Percentiles rank a stretch among this genome's conserved stretches.
phyloP scores from a whole-genome alignment of 805 yeast species.

The Saccharomycopsis vini region DNA sequence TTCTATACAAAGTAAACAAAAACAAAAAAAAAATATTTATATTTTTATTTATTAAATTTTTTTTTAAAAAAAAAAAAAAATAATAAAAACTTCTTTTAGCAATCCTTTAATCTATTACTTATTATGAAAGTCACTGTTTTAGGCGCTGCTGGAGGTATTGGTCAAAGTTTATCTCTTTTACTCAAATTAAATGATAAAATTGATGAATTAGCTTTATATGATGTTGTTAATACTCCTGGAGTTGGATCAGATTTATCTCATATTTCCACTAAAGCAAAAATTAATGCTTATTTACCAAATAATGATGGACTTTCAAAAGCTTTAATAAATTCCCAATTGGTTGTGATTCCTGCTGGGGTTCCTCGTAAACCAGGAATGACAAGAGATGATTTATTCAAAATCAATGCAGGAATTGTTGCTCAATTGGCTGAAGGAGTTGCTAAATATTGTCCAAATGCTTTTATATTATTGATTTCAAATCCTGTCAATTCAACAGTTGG shows the following conservation, averaged over 20 bases:
- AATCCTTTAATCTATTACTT: too few species aligned
- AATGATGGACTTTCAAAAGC: conserved; percentile 24
- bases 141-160: conserved; percentile 94
- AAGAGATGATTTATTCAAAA: conserved; percentile 78
- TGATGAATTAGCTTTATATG: conserved; percentile 66
- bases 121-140: conserved; percentile 63
- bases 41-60: too few species aligned
- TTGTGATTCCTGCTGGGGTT: conserved; percentile 68
- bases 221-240: conserved; percentile 78
- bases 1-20: too few species aligned
- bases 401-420: conserved; percentile 73
- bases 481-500: conserved; percentile 94
- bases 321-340: conserved; percentile 18
- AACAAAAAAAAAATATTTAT: too few species aligned
- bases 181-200: conserved; percentile 57
- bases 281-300: conserved; percentile 52
- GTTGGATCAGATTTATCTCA: conserved; percentile 85
- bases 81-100: too few species aligned
- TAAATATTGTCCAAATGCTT: conserved; percentile 59
- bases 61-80: too few species aligned
- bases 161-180: conserved; percentile 81
- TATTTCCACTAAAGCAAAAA: conserved; percentile 59
- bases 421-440: conserved; percentile 72
- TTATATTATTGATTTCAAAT: conserved; percentile 77
- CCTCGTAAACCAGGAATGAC: conserved; percentile 96